Base-by-base conservation (phyloP, 2,329 filamentous ascomycete species). In the Reticulascus tulasneorum region DNA sequence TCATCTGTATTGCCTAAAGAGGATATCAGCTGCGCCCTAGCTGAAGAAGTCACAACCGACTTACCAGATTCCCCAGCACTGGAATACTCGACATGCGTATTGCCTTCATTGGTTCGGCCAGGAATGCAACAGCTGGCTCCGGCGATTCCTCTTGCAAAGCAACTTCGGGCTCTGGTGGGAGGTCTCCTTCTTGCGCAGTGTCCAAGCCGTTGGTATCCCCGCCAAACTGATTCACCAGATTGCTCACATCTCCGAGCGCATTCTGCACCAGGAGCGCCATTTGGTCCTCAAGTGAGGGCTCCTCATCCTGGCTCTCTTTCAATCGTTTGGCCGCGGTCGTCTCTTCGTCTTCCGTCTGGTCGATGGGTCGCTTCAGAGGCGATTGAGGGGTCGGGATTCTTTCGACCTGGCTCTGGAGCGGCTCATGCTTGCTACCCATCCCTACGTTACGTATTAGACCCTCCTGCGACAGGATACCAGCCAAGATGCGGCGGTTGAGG, bases 61-160 rank as follows among this genome's bases (percentile, higher is more conserved):
- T 42, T 54, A 68, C 64, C 47, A 66, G 44, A 44, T 63, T 66
- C 9, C 60, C 62, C 19, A 68, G 56, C 48, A 63, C 55, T 47
- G 62, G 53, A 18, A 61, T 40, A 35, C 57, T 66, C 36, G 56
- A 55, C 25, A 56, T 53, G 42, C 59, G 60, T 40, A 66, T 51
- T 42, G 59, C 63, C 37, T 58, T 58, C 19, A 56, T 44, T 16
- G 64, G 63, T 20, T 64, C 60, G 19, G 51, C 50, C 12, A 55
- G 47, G 37, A 66, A 64, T 3, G 52, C 48, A 9, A 56, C 42
- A 18, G 51, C 50, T 8, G 53, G 42, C 6, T 47, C 50, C n/a
- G 53, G 42, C 11, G 49, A 30, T 16, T 44, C 43, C 33, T 40
- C 38, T 39, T 38, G 35, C 31, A 42, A 25, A 13, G 42, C 38